Evolutionary conservation across 73 alveolate species (phyloP).

Genomic region (Tetrahymena thermophila): DNA sequence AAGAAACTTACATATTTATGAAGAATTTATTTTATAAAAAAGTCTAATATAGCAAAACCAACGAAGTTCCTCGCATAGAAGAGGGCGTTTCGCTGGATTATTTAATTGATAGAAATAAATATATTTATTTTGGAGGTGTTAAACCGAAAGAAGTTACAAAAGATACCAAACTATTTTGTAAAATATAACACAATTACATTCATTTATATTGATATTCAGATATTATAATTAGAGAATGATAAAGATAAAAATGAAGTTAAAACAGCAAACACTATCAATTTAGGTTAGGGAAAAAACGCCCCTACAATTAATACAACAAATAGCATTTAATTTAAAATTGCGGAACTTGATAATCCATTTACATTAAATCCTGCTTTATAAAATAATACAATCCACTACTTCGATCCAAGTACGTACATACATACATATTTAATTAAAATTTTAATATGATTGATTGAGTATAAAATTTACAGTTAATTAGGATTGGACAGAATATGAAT

Average conservation of each 20-base stretch:
- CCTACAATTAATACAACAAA: conserved; percentile 32
- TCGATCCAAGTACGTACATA: neutral
- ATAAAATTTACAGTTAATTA: conserved; percentile 5
- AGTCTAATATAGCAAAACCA: neutral
- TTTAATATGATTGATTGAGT: neutral
- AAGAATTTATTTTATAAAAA: neutral
- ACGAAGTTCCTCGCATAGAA: conserved; percentile 22
- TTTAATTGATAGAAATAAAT: conserved; percentile 28
- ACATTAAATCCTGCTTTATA: conserved; percentile 13
- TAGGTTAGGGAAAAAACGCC: conserved; percentile 10
- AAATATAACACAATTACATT: neutral
- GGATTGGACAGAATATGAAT: conserved; percentile 18
- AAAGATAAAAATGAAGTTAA: neutral
- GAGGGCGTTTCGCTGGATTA: conserved; percentile 21
- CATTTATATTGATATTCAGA: neutral
- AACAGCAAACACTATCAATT: conserved; percentile 14
- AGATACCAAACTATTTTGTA: neutral
- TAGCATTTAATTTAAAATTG: conserved; percentile 32
- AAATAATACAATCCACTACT: conserved; percentile 20
- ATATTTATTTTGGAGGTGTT: conserved; percentile 28
- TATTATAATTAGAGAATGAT: neutral
- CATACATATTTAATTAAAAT: neutral
- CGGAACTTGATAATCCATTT: conserved; percentile 1
- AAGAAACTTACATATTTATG: neutral
- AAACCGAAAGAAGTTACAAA: neutral